These are phyloP conservation scores for Torulaspora delbrueckii DNA, from an alignment of 805 yeast genomes.

Conservation along the genomic window DNA sequence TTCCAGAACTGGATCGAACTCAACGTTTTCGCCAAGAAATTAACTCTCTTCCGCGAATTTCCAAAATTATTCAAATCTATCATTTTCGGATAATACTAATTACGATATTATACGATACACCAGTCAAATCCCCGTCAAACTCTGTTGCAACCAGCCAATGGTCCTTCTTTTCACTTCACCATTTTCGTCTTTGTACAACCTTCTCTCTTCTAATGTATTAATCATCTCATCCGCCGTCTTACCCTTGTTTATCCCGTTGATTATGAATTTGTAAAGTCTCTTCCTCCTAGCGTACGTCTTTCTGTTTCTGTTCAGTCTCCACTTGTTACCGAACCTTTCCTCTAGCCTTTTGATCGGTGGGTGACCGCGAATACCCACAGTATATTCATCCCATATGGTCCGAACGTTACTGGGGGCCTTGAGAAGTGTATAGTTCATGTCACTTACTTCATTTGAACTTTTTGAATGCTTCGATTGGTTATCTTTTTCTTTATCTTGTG, in stretches of 20 bases:
- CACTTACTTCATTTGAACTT: slow-evolving; percentile 6
- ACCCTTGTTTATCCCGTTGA: slow-evolving; percentile 33
- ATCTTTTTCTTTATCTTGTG: neutral
- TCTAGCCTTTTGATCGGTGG: slow-evolving; percentile 41
- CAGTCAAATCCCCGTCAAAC: slow-evolving; percentile 30
- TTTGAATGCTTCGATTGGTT: neutral
- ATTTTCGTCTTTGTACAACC: slow-evolving; percentile 32
- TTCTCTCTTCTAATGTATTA: slow-evolving; percentile 26
- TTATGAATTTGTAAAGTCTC: slow-evolving; percentile 34
- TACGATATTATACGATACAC: neutral
- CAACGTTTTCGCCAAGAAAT: neutral
- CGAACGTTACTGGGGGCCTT: slow-evolving; percentile 35
- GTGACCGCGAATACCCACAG: slow-evolving; percentile 39
- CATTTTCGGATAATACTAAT: neutral
- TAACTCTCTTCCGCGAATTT: neutral
- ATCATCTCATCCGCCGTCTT: slow-evolving; percentile 36
- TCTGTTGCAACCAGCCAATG: slow-evolving; percentile 37
- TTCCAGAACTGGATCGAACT: neutral
- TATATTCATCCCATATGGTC: slow-evolving; percentile 40
- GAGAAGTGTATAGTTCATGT: slow-evolving; percentile 26
- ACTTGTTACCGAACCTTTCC: slow-evolving; percentile 38
- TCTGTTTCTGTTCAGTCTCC: slow-evolving; percentile 38
- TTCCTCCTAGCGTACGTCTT: slow-evolving; percentile 37
- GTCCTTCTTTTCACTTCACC: slow-evolving; percentile 35
- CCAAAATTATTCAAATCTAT: neutral